These are phyloP conservation scores for Penicillium sp. DNA, from an alignment of 2,329 filamentous ascomycete species.

Conservation along the genomic window DNA sequence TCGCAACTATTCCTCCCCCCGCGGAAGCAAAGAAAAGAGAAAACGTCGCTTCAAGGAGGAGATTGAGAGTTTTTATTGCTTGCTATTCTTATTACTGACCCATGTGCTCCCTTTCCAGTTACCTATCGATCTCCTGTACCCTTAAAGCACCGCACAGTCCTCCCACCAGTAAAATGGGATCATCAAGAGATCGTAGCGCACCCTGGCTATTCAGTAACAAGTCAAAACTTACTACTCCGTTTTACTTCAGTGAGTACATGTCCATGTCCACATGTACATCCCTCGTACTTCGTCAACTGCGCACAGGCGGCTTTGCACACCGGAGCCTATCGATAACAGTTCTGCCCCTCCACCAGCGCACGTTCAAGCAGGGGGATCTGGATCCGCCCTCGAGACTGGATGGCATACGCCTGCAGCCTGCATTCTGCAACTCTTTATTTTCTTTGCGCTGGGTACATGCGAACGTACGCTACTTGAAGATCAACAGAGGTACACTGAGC, in stretches of 20 bases:
- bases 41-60: not conserved
- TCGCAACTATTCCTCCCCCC: not conserved
- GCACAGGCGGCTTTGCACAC: constrained; percentile 6
- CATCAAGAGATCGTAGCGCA: not conserved
- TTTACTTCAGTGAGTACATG: not conserved
- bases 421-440: not conserved
- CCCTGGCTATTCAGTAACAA: not conserved
- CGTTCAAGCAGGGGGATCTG: constrained; percentile 6
- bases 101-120: not conserved
- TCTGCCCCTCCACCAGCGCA: constrained; percentile 31
- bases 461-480: not conserved
- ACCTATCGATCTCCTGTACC: constrained; percentile 2
- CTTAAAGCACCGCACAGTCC: not conserved
- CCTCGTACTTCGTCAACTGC: not conserved
- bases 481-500: not conserved
- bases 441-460: not conserved
- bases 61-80: not conserved
- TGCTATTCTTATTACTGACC: not conserved
- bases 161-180: not conserved
- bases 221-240: too few relatives aligned
- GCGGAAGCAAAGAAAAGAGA: not conserved
- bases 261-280: not conserved
- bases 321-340: constrained; percentile 35
- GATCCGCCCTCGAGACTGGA: not conserved
- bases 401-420: not conserved